Conservation (phyloP, 1,284 basidiomycete genomes). For the Moesziomyces aphidis region DNA sequence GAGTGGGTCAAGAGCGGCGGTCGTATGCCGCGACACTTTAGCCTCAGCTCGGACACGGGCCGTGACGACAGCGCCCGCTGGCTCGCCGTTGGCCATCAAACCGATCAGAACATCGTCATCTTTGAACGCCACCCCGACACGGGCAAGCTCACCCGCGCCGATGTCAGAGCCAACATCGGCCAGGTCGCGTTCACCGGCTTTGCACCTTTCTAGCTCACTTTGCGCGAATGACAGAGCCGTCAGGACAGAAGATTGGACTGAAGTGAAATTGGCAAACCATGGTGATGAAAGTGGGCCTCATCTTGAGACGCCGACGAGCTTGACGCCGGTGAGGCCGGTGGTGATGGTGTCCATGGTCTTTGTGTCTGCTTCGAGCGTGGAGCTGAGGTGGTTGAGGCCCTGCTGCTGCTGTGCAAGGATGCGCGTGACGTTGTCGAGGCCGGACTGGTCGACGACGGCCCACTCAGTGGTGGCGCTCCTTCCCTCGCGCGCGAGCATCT, state of each 20-base stretch:
- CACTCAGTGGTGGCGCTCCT: constrained; percentile 56
- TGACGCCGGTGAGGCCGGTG: constrained; percentile 53
- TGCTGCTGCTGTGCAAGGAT: constrained; percentile 63
- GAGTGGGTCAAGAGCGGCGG: constrained; percentile 52
- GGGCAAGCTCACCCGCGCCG: constrained; percentile 27
- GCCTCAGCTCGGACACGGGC: constrained; percentile 23
- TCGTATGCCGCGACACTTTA: constrained; percentile 51
- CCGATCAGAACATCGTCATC: constrained; percentile 43
- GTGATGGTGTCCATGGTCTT: constrained; percentile 62
- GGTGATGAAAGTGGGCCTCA: constrained; percentile 1
- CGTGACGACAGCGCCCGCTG: constrained; percentile 29
- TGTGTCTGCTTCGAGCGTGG: constrained; percentile 55
- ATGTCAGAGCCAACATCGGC: constrained; percentile 14
- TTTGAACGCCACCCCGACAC: constrained; percentile 28
- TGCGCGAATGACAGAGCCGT: neutral
- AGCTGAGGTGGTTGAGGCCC: constrained; percentile 61
- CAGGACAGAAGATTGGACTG: neutral
- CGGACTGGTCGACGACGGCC: constrained; percentile 64
- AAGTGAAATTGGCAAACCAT: neutral
- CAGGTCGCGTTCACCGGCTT: constrained; percentile 51
- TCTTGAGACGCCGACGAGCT: constrained; percentile 52
- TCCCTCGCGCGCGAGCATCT: constrained; percentile 47
- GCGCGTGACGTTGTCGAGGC: constrained; percentile 56
- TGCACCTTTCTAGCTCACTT: constrained; percentile 21
- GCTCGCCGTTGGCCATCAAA: constrained; percentile 52